A percentile compares a stretch with the other conserved stretches of the same genome.
Conservation (phyloP, 2,329 filamentous ascomycete genomes). For the Didymella keratinophila region DNA sequence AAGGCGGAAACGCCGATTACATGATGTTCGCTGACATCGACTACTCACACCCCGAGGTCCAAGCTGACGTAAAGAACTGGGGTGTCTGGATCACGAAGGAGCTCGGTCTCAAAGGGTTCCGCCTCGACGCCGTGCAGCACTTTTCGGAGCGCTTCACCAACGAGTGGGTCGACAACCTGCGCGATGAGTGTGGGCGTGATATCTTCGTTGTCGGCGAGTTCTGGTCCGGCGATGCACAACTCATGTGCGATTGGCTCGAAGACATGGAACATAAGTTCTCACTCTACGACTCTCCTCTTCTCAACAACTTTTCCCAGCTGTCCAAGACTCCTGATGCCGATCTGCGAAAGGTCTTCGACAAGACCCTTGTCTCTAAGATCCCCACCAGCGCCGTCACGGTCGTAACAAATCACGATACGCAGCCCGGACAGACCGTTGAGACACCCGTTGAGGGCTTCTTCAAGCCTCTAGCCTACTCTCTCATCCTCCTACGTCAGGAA, state of each 20-base stretch:
- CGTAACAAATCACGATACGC: conserved; percentile 76
- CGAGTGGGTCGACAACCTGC: conserved; percentile 68
- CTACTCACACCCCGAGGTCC: conserved; percentile 66
- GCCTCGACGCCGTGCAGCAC: conserved; percentile 77
- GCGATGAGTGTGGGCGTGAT: conserved; percentile 54
- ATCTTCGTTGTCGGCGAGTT: conserved; percentile 76
- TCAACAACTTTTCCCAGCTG: conserved; percentile 71
- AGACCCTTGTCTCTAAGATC: conserved; percentile 62
- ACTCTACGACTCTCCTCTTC: conserved; percentile 73
- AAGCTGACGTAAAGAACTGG: conserved; percentile 69
- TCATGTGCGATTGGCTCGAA: conserved; percentile 66
- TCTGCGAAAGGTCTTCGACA: conserved; percentile 69
- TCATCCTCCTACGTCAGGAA: conserved; percentile 71
- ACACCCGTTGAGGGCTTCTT: conserved; percentile 71
- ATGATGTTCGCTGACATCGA: conserved; percentile 78
- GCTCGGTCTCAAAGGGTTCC: conserved; percentile 69
- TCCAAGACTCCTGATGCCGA: conserved; percentile 66
- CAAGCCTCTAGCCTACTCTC: conserved; percentile 74
- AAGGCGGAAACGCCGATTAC: conserved; percentile 73
- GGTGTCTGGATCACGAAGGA: conserved; percentile 70
- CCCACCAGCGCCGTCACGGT: conserved; percentile 70
- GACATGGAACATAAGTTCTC: conserved; percentile 62
- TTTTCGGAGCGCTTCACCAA: conserved; percentile 72
- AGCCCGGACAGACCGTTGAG: conserved; percentile 69
- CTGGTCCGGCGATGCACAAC: conserved; percentile 67